Percentiles rank a stretch among this genome's conserved stretches.
These are phyloP conservation scores for Coniosporium apollinis DNA, from an alignment of 495 filamentous ascomycete species.

Conservation along the genomic window DNA sequence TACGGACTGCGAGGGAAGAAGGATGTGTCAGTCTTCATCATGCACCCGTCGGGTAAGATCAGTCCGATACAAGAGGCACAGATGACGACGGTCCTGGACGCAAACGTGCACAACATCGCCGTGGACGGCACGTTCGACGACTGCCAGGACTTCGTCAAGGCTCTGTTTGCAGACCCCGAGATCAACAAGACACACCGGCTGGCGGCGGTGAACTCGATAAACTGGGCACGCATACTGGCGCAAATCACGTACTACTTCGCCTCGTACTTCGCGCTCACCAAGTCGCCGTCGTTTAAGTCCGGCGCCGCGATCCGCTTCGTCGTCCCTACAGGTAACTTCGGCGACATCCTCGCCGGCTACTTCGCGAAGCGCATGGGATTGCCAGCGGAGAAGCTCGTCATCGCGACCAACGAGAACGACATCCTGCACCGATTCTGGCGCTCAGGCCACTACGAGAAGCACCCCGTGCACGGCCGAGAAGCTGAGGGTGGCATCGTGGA, in stretches of 20 bases:
- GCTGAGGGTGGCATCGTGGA: slow-evolving; percentile 38
- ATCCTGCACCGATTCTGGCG: slow-evolving; percentile 69
- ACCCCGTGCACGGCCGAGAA: slow-evolving; percentile 35
- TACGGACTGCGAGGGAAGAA: slow-evolving; percentile 96
- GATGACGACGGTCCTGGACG: slow-evolving; percentile 81
- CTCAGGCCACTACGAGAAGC: slow-evolving; percentile 67
- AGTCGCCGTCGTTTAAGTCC: slow-evolving; percentile 30
- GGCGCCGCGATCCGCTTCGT: slow-evolving; percentile 53
- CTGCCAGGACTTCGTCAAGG: slow-evolving; percentile 87
- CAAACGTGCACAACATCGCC: slow-evolving; percentile 77
- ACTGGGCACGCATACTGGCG: slow-evolving; percentile 78
- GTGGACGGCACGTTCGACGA: slow-evolving; percentile 87
- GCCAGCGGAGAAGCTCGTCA: slow-evolving; percentile 62
- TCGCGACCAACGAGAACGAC: slow-evolving; percentile 89
- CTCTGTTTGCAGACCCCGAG: slow-evolving; percentile 65
- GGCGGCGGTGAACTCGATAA: slow-evolving; percentile 80
- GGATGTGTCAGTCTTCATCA: slow-evolving; percentile 82
- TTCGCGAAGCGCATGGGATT: slow-evolving; percentile 86
- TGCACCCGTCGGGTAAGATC: slow-evolving; percentile 70
- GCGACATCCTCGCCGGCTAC: slow-evolving; percentile 86
- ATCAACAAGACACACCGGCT: slow-evolving; percentile 60
- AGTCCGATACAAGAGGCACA: slow-evolving; percentile 82
- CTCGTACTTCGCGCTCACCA: slow-evolving; percentile 65
- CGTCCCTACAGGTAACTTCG: slow-evolving; percentile 88
- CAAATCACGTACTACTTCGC: slow-evolving; percentile 90